phyloP scores from a whole-genome alignment of 1,284 basidiomycete genomes.

The Ganoderma lingzhi region DNA sequence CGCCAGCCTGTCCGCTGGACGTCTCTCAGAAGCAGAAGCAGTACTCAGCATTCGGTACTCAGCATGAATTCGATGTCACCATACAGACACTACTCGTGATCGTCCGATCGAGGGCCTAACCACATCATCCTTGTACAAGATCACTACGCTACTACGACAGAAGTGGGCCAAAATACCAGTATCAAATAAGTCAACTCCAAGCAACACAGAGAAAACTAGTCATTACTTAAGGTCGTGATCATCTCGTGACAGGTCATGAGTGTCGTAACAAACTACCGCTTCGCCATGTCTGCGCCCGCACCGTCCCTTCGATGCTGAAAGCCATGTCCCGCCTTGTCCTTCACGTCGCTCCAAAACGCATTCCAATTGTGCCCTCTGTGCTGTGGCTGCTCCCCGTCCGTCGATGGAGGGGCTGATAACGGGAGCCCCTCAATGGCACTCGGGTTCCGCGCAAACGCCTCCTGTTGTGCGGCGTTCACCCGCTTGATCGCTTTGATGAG shows the following conservation, averaged over 20 bases:
- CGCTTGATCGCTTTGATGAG: slow-evolving; percentile 66
- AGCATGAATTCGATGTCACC: too few species aligned
- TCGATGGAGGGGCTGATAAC: slow-evolving; percentile 21
- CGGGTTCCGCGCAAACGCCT: slow-evolving; percentile 46
- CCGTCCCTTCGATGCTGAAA: slow-evolving; percentile 25
- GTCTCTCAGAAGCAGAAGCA: too few species aligned
- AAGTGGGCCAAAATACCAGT: slow-evolving; percentile 13
- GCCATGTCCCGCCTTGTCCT: slow-evolving; percentile 38
- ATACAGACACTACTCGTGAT: too few species aligned
- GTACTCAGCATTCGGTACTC: too few species aligned
- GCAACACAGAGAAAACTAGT: slow-evolving; percentile 2
- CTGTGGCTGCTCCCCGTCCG: slow-evolving; percentile 21
- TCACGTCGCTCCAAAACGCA: slow-evolving; percentile 50
- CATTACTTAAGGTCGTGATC: slow-evolving; percentile 12
- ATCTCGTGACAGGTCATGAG: slow-evolving; percentile 33
- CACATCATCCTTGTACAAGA: too few species aligned
- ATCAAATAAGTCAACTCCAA: slow-evolving; percentile 21
- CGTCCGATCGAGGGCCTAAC: too few species aligned
- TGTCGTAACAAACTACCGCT: slow-evolving; percentile 25
- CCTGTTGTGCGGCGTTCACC: slow-evolving; percentile 60
- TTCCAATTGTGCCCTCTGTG: slow-evolving; percentile 48
- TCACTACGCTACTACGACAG: not conserved
- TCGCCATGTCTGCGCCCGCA: slow-evolving; percentile 8
- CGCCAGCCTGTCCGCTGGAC: too few species aligned
- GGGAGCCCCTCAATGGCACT: slow-evolving; percentile 26